Percentiles rank a stretch among this genome's conserved stretches.
Evolutionary conservation across 2,329 filamentous ascomycete species (phyloP).

Genomic region (Epichloe festucae): DNA sequence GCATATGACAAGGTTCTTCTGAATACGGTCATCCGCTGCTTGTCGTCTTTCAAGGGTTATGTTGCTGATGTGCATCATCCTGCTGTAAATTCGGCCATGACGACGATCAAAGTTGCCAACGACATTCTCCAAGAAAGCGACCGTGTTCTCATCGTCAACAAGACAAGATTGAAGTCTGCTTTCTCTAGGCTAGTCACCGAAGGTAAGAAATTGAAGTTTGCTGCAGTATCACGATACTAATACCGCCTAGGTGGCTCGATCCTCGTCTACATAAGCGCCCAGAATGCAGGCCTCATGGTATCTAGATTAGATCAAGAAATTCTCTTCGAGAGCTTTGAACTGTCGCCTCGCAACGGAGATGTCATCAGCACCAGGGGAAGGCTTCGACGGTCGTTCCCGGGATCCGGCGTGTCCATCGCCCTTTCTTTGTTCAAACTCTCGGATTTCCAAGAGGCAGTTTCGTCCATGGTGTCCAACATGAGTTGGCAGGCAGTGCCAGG

Average conservation of each 20-base stretch:
- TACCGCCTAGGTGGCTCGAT: not conserved
- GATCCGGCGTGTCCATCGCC: conserved; percentile 10
- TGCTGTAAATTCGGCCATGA: not conserved
- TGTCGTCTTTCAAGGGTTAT: not conserved
- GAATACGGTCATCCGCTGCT: conserved; percentile 1
- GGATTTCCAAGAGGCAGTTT: conserved; percentile 9
- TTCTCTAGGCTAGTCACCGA: not conserved
- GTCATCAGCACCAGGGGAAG: conserved; percentile 18
- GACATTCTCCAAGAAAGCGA: not conserved
- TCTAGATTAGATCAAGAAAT: conserved; percentile 5
- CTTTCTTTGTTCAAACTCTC: conserved; percentile 4
- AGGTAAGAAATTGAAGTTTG: not conserved
- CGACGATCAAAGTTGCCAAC: not conserved
- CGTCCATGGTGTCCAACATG: conserved; percentile 14
- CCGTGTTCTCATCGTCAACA: not conserved
- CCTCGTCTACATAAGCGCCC: conserved; percentile 16
- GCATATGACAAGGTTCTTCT: not conserved
- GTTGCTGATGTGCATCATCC: not conserved
- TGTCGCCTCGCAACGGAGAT: conserved; percentile 15
- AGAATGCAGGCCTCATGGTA: conserved; percentile 23
- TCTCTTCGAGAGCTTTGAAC: conserved; percentile 22
- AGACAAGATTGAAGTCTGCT: not conserved
- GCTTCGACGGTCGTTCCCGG: conserved; percentile 17
- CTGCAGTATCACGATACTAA: not conserved
- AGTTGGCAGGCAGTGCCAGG: conserved; percentile 11